These are phyloP conservation scores for Flaveria robusta DNA, from an alignment of 129 eudicot genomes.

Conservation along the genomic window DNA sequence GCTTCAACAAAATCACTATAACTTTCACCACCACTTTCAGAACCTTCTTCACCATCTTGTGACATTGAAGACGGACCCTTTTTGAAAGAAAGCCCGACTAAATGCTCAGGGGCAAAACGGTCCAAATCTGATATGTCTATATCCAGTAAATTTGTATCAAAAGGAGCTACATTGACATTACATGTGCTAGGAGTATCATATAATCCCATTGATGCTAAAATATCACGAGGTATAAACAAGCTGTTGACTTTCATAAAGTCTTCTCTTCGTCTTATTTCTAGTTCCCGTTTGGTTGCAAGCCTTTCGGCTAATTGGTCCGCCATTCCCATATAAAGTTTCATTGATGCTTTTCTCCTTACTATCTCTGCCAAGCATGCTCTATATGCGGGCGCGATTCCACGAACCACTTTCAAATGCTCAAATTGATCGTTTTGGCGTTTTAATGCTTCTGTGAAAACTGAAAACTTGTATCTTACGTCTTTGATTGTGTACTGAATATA, in stretches of 20 bases:
- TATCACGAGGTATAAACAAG: slow-evolving; percentile 75
- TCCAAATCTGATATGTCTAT: slow-evolving; percentile 80
- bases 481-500: slow-evolving; percentile 84
- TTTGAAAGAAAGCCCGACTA: slow-evolving; percentile 58
- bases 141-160: slow-evolving; percentile 76
- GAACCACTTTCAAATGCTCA: slow-evolving; percentile 82
- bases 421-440: slow-evolving; percentile 84
- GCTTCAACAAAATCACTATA: slow-evolving; percentile 53
- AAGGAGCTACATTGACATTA: slow-evolving; percentile 87
- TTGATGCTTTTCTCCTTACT: slow-evolving; percentile 84
- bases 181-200: slow-evolving; percentile 86
- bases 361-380: slow-evolving; percentile 93
- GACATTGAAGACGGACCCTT: slow-evolving; percentile 61
- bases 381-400: slow-evolving; percentile 77
- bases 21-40: slow-evolving; percentile 44
- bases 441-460: slow-evolving; percentile 87
- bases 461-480: slow-evolving; percentile 81
- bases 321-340: slow-evolving; percentile 98
- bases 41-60: slow-evolving; percentile 47
- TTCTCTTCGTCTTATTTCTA: slow-evolving; percentile 81
- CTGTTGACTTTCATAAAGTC: slow-evolving; percentile 72
- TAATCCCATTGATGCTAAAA: slow-evolving; percentile 82
- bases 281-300: slow-evolving; percentile 75
- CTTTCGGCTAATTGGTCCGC: slow-evolving; percentile 93
- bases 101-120: slow-evolving; percentile 86